phyloP scores from a whole-genome alignment of 768 basidiomycete genomes.

The Sarcodon sp. region DNA sequence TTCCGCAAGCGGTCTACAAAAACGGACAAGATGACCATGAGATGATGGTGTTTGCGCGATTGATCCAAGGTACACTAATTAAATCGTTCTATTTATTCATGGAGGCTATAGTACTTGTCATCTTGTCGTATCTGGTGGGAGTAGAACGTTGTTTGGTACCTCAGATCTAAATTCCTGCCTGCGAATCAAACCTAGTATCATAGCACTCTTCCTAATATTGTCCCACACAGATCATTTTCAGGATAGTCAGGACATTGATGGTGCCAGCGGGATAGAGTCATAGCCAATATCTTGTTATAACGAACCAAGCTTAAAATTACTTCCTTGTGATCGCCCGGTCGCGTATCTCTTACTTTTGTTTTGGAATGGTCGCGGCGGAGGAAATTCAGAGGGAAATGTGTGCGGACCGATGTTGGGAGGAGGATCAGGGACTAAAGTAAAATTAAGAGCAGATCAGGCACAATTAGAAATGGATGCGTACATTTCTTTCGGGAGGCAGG shows the following conservation, averaged over 20 bases:
- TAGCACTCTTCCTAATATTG: not conserved
- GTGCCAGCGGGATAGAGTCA: not conserved
- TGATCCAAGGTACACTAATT: too few relatives aligned
- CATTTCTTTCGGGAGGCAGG: conserved; percentile 13
- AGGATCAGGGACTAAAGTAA: conserved; percentile 33
- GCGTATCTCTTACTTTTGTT: conserved; percentile 38
- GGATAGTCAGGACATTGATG: not conserved
- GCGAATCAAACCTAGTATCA: too few relatives aligned
- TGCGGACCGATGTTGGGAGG: conserved; percentile 56
- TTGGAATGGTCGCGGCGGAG: conserved; percentile 58
- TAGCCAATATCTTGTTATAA: conserved; percentile 11
- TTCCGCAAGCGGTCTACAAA: too few relatives aligned
- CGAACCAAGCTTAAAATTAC: conserved; percentile 46
- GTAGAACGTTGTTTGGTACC: too few relatives aligned
- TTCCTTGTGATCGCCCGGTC: conserved; percentile 57
- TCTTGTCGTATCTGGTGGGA: too few relatives aligned
- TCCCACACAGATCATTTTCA: conserved; percentile 8
- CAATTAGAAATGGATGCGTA: conserved; percentile 7
- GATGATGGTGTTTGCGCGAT: too few relatives aligned
- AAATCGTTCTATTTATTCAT: too few relatives aligned
- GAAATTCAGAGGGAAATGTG: conserved; percentile 67
- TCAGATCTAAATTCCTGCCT: too few relatives aligned
- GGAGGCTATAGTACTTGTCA: too few relatives aligned
- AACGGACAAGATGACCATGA: too few relatives aligned
- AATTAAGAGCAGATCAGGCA: conserved; percentile 4